These are phyloP conservation scores for Ascochyta pisi DNA, from an alignment of 2,329 filamentous ascomycete genomes.

Conservation along the genomic window DNA sequence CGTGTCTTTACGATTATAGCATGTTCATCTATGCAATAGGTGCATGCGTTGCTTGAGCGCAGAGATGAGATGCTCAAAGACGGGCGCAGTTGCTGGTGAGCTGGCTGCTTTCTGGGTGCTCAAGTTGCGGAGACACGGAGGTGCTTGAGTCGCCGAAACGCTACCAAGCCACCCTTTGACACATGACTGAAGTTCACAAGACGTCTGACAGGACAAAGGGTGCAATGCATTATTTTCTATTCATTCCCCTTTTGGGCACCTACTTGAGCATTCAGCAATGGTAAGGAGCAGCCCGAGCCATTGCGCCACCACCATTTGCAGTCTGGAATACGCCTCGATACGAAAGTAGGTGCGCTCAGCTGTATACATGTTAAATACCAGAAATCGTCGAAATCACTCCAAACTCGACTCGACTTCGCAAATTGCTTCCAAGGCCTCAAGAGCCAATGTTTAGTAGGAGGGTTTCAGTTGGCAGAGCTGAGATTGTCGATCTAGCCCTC, in stretches of 20 bases:
- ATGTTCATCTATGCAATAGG: slow-evolving; percentile 17
- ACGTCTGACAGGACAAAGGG: slow-evolving; percentile 33
- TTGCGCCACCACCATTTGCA: not conserved
- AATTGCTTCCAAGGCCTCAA: not conserved
- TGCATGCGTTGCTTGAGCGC: not conserved
- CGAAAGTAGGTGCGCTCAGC: not conserved
- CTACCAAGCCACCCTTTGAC: slow-evolving; percentile 36
- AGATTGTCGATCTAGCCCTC: not conserved
- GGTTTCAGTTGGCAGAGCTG: not conserved
- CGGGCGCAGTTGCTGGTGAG: slow-evolving; percentile 1
- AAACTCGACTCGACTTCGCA: not conserved
- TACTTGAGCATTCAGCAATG: slow-evolving; percentile 14
- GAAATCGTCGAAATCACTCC: not conserved
- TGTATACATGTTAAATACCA: not conserved
- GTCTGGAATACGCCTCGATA: slow-evolving; percentile 8
- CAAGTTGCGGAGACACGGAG: slow-evolving; percentile 40
- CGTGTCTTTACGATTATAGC: slow-evolving; percentile 13
- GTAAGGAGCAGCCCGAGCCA: slow-evolving; percentile 10
- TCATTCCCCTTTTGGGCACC: slow-evolving; percentile 30
- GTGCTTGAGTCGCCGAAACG: slow-evolving; percentile 40
- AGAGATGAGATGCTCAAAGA: not conserved
- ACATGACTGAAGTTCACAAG: slow-evolving; percentile 22
- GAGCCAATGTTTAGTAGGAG: not conserved
- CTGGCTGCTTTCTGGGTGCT: slow-evolving; percentile 8
- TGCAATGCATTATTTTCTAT: slow-evolving; percentile 29